Evolutionary conservation across 495 filamentous ascomycete genomes (phyloP), one percentile per base, ranked within the genome.

Genomic region (Trichoderma orchidacearum): DNA sequence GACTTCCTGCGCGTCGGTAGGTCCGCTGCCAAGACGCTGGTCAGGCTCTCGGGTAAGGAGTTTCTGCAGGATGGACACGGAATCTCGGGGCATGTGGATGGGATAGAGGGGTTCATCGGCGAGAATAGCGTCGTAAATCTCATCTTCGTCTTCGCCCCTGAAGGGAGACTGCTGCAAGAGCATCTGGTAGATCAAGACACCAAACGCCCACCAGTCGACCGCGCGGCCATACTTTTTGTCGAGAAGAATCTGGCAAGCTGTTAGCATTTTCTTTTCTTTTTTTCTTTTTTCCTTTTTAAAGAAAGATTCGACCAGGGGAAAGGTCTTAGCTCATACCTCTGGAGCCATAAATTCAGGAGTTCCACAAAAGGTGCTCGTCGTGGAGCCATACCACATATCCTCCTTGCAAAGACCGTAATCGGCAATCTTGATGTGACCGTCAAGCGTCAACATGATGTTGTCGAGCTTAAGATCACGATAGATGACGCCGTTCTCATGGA

Each of bases 161-260:
- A 99, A 99, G 3, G 93, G 93, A 25, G 91, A 96, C 66, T 99
- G 93, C 65, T 99, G 93, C 36, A 99, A 82, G 41, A 99, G 84
- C 93, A 99, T 99, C 74, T 99, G 93, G 70, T 99, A 99, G 60
- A 99, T 99, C 58, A 99, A 76, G 31, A 99, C 93, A 64, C 93
- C 93, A 69, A 99, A 99, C n/a, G 93, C 93, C 93, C 93, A 99
- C 93, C 93, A 99, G 69, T 99, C 93, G 57, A 99, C 93, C n/a
- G 93, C 91, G 53, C 93, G 84, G 35, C 92, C 93, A 67, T 97
- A 99, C 67, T 95, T 95, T 78, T 97, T 97, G 70, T 99, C 93
- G 56, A 99, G 79, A 9, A 99, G 74, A 72, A 99, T 99, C 87
- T 95, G 59, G 2, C 3, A 18, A 13, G n/a, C 8, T 18, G 53